A percentile compares a stretch with the other conserved stretches of the same genome.
Conservation (phyloP, 2,329 filamentous ascomycete genomes). For the Zasmidium citrigriseum region DNA sequence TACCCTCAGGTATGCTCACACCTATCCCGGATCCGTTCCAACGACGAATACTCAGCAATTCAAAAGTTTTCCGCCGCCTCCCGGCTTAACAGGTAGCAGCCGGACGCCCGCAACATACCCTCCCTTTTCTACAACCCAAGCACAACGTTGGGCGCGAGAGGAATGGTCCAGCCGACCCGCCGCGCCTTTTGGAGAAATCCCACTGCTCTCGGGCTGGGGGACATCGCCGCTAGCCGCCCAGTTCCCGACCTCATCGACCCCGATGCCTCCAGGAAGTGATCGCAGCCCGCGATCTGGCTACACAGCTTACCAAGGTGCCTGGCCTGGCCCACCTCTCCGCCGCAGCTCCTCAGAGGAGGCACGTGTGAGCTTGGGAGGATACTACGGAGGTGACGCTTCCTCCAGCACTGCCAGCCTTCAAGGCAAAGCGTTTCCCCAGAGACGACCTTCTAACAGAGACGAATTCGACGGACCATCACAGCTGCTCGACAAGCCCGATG, state of each 20-base stretch:
- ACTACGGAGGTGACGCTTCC: conserved; percentile 26
- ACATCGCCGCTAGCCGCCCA: conserved; percentile 28
- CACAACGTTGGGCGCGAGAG: conserved; percentile 30
- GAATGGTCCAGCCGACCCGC: conserved; percentile 29
- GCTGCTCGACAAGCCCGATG: conserved; percentile 71
- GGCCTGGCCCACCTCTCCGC: conserved; percentile 27
- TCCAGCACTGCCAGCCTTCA: conserved; percentile 26
- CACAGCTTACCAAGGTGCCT: conserved; percentile 26
- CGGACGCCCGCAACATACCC: conserved; percentile 23
- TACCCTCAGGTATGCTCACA: conserved; percentile 30
- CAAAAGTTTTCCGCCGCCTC: conserved; percentile 29
- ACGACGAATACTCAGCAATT: conserved; percentile 22
- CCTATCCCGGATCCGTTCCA: conserved; percentile 21
- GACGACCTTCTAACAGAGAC: conserved; percentile 77
- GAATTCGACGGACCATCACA: conserved; percentile 89
- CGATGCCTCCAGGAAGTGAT: conserved; percentile 27
- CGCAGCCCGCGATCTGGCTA: conserved; percentile 27
- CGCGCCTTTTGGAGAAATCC: conserved; percentile 26
- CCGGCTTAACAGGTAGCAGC: conserved; percentile 25
- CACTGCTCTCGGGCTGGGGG: conserved; percentile 29
- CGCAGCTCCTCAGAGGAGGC: conserved; percentile 33
- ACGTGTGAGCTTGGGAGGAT: conserved; percentile 23
- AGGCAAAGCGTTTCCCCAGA: conserved; percentile 46
- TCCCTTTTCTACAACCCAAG: conserved; percentile 25
- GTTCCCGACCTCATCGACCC: conserved; percentile 24